These are phyloP conservation scores for Termitomyces sp. DNA, from an alignment of 768 basidiomycete genomes.

Conservation along the genomic window DNA sequence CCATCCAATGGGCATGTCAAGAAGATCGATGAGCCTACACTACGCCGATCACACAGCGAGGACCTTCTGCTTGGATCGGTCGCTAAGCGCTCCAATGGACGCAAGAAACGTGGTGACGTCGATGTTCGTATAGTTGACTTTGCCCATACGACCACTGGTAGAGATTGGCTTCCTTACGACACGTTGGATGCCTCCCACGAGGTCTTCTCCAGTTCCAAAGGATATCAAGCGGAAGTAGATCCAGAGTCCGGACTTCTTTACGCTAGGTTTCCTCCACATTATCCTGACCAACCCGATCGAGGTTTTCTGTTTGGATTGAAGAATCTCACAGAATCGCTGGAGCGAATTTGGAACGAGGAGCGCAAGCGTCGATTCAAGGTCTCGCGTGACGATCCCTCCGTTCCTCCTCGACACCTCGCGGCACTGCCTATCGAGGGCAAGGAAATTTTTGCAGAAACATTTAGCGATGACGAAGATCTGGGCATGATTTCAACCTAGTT, in stretches of 20 bases:
- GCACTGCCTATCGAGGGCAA: constrained; percentile 67
- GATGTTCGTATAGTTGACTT: constrained; percentile 98
- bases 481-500: constrained; percentile 71
- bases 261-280: constrained; percentile 93
- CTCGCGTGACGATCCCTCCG: constrained; percentile 49
- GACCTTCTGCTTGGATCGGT: constrained; percentile 67
- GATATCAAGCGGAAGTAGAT: constrained; percentile 80
- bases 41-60: constrained; percentile 78
- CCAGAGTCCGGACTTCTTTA: constrained; percentile 77
- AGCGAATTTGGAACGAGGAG: constrained; percentile 86
- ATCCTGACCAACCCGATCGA: constrained; percentile 83
- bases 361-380: constrained; percentile 62
- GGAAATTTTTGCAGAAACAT: constrained; percentile 76
- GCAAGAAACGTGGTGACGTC: constrained; percentile 82
- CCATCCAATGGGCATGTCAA: constrained; percentile 35
- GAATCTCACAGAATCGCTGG: constrained; percentile 70
- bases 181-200: constrained; percentile 37
- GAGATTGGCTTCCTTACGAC: constrained; percentile 76
- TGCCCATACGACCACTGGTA: constrained; percentile 95
- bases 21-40: constrained; percentile 35
- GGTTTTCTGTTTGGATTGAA: constrained; percentile 92
- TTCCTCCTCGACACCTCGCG: constrained; percentile 46
- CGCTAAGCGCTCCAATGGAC: constrained; percentile 55
- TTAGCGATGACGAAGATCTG: constrained; percentile 57
- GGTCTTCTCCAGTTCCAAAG: constrained; percentile 54